phyloP scores from a whole-genome alignment of 2,329 filamentous ascomycete genomes.

The Xylaria sp. region DNA sequence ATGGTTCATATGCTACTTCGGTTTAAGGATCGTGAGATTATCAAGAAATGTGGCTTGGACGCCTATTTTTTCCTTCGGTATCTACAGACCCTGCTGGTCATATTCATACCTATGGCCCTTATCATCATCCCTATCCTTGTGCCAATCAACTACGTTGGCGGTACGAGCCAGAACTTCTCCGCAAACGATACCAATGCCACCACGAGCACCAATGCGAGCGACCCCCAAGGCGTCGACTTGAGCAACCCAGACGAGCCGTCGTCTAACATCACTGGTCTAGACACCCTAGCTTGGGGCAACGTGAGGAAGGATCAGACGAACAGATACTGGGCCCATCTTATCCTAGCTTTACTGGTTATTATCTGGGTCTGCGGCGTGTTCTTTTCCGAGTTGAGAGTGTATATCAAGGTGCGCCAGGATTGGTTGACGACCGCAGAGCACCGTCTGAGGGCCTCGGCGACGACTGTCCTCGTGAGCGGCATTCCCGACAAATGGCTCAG shows the following conservation, averaged over 20 bases:
- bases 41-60: constrained; percentile 93
- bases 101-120: constrained; percentile 81
- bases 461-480: constrained; percentile 88
- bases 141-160: constrained; percentile 78
- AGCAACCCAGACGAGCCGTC: constrained; percentile 15
- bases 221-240: constrained; percentile 21
- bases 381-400: constrained; percentile 82
- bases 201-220: constrained; percentile 16
- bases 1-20: constrained; percentile 64
- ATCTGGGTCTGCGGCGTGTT: constrained; percentile 86
- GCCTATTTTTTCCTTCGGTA: constrained; percentile 88
- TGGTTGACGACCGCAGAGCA: constrained; percentile 95
- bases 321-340: constrained; percentile 81
- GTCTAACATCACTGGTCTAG: constrained; percentile 64
- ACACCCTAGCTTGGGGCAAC: constrained; percentile 87
- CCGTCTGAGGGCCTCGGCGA: constrained; percentile 88
- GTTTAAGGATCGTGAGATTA: constrained; percentile 77
- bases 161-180: constrained; percentile 60
- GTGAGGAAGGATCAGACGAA: constrained; percentile 65
- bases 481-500: constrained; percentile 92
- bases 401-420: constrained; percentile 90
- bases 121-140: constrained; percentile 84
- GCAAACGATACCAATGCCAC: constrained; percentile 28
- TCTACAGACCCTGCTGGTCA: constrained; percentile 80
- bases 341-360: constrained; percentile 78